Conservation (phyloP, 1,284 basidiomycete genomes). For the Puccinia novopanici region DNA sequence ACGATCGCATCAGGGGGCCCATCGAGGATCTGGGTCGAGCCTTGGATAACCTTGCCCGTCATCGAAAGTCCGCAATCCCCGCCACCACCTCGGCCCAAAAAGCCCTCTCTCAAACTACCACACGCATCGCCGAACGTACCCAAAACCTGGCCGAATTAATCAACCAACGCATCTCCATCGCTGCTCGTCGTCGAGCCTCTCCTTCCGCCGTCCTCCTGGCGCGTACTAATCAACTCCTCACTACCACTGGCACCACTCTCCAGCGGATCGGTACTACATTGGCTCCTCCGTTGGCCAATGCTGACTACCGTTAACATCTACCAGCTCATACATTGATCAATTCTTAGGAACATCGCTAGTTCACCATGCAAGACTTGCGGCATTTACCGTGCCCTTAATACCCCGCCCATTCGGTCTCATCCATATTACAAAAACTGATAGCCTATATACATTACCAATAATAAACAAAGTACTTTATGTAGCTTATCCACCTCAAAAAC, state of each 20-base stretch:
- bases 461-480: neutral
- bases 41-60: slow-evolving; percentile 9
- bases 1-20: neutral
- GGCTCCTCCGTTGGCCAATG: neutral
- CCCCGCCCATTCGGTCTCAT: neutral
- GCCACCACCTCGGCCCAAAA: slow-evolving; percentile 8
- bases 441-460: neutral
- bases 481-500: neutral
- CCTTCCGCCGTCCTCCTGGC: slow-evolving; percentile 10
- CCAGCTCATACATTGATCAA: too few relatives aligned
- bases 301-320: neutral
- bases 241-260: slow-evolving; percentile 28
- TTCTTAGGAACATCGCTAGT: neutral
- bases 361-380: neutral
- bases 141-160: neutral
- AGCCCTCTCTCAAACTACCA: slow-evolving; percentile 4
- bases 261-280: slow-evolving; percentile 28
- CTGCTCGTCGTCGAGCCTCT: slow-evolving; percentile 7
- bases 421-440: neutral
- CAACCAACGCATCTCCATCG: neutral
- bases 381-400: neutral
- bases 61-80: slow-evolving; percentile 12
- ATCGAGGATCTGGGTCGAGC: slow-evolving; percentile 22
- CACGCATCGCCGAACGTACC: neutral
- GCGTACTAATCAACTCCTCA: slow-evolving; percentile 24